Evolutionary conservation across 805 yeast species (phyloP), one percentile per base, ranked within the genome.

Genomic region (Brettanomyces anomalus): DNA sequence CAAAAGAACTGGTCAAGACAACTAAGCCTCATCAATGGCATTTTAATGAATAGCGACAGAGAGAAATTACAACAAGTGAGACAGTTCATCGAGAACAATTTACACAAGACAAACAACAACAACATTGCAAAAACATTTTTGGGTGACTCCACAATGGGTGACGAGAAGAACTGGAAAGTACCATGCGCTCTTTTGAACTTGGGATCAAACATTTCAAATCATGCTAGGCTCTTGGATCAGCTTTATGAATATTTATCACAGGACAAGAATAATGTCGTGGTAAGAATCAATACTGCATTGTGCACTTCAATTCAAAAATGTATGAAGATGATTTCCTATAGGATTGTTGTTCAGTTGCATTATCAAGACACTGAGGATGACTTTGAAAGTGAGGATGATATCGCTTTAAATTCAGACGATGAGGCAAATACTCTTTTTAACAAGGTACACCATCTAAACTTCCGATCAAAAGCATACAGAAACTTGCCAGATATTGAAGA

Each of bases 141-240:
- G 6, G 21, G 30, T 24, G 36, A 45, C 6, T 41, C 40, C 15
- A 24, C 16, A 8, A 13, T 16, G n/a, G 37, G 20, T 16, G 31
- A 31, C 15, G 19, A 34, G 20, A 36, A 42, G 18, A 48, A 49
- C 7, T 44, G 44, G 8, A 48, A 49, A 34, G 55, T 70, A 36
- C 62, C 57, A 20, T 59, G 70, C 5, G 64, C 66, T 10, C 54
- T 71, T 40, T 48, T 71, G 8, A 56, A 56, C 41, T 51, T 71
- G 35, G 76, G 74, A 3, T 61, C 74, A 3, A 71, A 70, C 46
- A 60, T 67, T 18, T 57, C 72, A 2, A 66, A 69, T 24, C 68
- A 64, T 41, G 56, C 67, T 19, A 61, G 67, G 26, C 44, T 64
- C 31, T 55, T 65, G 8, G 50, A 55, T 17, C 57, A 58, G 37